A percentile compares a stretch with the other conserved stretches of the same genome.
Evolutionary conservation across 1,284 basidiomycete genomes (phyloP).

Genomic region (Puccinia coronata): DNA sequence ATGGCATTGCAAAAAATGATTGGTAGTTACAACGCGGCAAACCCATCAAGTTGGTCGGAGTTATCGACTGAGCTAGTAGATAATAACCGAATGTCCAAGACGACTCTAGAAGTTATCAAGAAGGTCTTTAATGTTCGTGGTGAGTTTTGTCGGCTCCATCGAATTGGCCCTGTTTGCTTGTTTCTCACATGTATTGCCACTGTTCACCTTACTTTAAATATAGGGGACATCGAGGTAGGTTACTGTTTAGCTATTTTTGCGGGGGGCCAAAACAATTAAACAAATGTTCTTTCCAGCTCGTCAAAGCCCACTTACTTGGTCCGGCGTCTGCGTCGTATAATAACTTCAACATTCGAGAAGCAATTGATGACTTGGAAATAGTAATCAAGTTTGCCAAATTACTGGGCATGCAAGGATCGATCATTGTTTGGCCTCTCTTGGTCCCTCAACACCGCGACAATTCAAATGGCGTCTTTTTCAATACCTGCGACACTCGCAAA

Average conservation of each 20-base stretch:
- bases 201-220: neutral
- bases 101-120: constrained; percentile 26
- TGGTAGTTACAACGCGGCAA: constrained; percentile 22
- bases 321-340: constrained; percentile 46
- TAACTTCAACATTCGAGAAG: constrained; percentile 54
- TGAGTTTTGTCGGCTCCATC: neutral
- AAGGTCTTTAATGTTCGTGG: constrained; percentile 42
- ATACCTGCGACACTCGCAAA: constrained; percentile 61
- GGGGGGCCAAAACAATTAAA: neutral
- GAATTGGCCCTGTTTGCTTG: neutral
- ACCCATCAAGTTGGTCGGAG: constrained; percentile 38
- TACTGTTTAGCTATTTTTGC: neutral
- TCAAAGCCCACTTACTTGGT: constrained; percentile 48
- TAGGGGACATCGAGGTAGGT: constrained; percentile 35
- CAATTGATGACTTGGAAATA: constrained; percentile 60
- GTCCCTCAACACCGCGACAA: constrained; percentile 61
- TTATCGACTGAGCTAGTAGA: constrained; percentile 18
- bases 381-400: constrained; percentile 60
- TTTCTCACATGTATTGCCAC: neutral
- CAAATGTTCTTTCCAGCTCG: constrained; percentile 5
- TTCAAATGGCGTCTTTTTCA: constrained; percentile 63
- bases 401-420: constrained; percentile 61
- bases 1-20: constrained; percentile 18
- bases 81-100: constrained; percentile 14
- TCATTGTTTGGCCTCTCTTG: constrained; percentile 62